Percentiles rank a stretch among this genome's conserved stretches.
These are phyloP conservation scores for Ilyonectria mors-panacis DNA, from an alignment of 2,329 filamentous ascomycete species.

Conservation along the genomic window DNA sequence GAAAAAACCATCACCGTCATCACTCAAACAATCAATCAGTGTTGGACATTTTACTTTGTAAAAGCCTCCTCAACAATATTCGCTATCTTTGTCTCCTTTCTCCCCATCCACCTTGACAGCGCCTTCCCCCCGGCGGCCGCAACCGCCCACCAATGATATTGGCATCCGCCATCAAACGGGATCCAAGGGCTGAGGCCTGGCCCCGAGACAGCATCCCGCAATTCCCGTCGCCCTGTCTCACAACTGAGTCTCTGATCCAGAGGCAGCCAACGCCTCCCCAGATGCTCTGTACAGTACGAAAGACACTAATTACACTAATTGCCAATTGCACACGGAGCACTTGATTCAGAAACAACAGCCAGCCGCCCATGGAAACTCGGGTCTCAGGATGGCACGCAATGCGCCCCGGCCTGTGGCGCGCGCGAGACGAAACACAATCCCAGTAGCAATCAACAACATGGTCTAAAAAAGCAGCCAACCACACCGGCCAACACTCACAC, in stretches of 20 bases:
- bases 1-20: background rate
- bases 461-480: slow-evolving; percentile 22
- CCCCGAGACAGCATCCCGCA: slow-evolving; percentile 23
- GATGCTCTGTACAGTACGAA: background rate
- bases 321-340: background rate
- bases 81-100: background rate
- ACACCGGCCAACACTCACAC: slow-evolving; percentile 14
- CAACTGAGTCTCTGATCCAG: slow-evolving; percentile 1
- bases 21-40: background rate
- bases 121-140: background rate
- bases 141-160: slow-evolving; percentile 3
- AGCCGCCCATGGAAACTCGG: slow-evolving; percentile 6
- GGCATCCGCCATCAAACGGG: background rate
- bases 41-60: background rate
- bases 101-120: background rate
- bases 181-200: background rate
- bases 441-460: slow-evolving; percentile 15
- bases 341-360: slow-evolving; percentile 4
- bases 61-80: background rate
- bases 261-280: background rate
- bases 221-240: slow-evolving; percentile 27
- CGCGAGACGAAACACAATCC: slow-evolving; percentile 47
- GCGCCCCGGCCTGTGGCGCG: slow-evolving; percentile 35
- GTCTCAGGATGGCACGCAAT: slow-evolving; percentile 6
- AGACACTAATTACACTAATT: background rate